Base-by-base conservation (phyloP, 1,284 basidiomycete species). In the Ceratobasidium sp. region DNA sequence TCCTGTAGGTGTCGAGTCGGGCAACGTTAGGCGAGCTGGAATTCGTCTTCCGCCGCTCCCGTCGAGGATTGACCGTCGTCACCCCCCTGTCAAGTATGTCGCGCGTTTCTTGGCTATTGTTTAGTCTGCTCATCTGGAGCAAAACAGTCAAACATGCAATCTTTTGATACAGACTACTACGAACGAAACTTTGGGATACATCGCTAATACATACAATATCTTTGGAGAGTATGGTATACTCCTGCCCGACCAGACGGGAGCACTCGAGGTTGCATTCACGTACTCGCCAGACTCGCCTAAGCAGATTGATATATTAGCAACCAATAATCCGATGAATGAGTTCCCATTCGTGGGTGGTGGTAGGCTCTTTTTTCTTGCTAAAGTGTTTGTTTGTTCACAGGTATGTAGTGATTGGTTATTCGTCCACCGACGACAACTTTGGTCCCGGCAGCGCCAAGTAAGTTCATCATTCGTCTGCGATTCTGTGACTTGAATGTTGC, bases 251-350 rank as follows among this genome's bases (percentile, higher is more conserved):
- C 59, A 52, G n/a, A 20, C 66, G 13, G 23, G 23, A 13, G 68
- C 57, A 2, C 77, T 71, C 42, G 17, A 61, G 42, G 59, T 78
- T 33, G 54, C 77, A 5, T 52, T 78, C 48, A 50, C 67, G n/a
- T 78, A 70, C 46, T 40, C 52, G 33, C 61, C 59, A 23, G 23
- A 50, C 20, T 38, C 68, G n/a, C 42, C 56, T 2, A 52, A 40
- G 23, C 67, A 42, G 57, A 23, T 78, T 13, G 59, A 70, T 23
- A n/a, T 71, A 15, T 9, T 9, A n/a, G 77, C 67, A 15, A 40
- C 23, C 33, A 78, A 70, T 20, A 20, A 52, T 42, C 75, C 52
- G 26, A 28, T 20, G 26, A 1, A 7, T 42, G 68, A 42, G 28
- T 69, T 57, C n/a, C 67, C 66, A 15, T 52, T 52, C 17, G 50